phyloP scores from a whole-genome alignment of 768 basidiomycete species.

The Polyporus arcularius region DNA sequence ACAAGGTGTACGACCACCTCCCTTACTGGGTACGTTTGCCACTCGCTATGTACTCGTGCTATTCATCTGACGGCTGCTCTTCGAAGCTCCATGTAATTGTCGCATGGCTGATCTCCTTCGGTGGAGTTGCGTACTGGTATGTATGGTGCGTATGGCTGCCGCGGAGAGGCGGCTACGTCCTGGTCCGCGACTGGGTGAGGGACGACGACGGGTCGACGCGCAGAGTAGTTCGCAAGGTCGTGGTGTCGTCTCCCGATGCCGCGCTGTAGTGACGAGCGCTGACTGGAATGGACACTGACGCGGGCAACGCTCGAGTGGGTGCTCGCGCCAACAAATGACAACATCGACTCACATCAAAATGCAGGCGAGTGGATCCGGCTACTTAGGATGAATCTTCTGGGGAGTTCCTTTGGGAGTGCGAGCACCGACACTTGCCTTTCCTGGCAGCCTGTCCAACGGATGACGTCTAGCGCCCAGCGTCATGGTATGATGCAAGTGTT shows the following conservation, averaged over 20 bases:
- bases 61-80: neutral
- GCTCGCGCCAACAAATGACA: no score
- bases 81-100: slow-evolving; percentile 33
- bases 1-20: slow-evolving; percentile 53
- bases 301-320: no score
- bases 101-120: slow-evolving; percentile 24
- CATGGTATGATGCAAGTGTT: slow-evolving; percentile 15
- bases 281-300: neutral
- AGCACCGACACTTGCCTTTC: neutral
- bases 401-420: slow-evolving; percentile 8
- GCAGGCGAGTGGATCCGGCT: neutral
- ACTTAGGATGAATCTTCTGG: slow-evolving; percentile 1
- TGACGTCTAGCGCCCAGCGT: slow-evolving; percentile 9
- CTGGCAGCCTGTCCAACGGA: slow-evolving; percentile 6
- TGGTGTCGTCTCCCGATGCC: neutral
- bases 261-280: neutral
- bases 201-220: slow-evolving; percentile 57
- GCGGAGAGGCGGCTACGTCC: slow-evolving; percentile 26
- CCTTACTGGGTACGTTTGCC: slow-evolving; percentile 65
- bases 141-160: slow-evolving; percentile 31
- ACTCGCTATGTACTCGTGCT: neutral
- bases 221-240: slow-evolving; percentile 47
- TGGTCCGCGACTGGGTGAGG: slow-evolving; percentile 28
- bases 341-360: no score
- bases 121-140: slow-evolving; percentile 35